These are phyloP conservation scores for Carallia pectinifolia DNA, from an alignment of 345 rosid genomes.

Conservation along the genomic window DNA sequence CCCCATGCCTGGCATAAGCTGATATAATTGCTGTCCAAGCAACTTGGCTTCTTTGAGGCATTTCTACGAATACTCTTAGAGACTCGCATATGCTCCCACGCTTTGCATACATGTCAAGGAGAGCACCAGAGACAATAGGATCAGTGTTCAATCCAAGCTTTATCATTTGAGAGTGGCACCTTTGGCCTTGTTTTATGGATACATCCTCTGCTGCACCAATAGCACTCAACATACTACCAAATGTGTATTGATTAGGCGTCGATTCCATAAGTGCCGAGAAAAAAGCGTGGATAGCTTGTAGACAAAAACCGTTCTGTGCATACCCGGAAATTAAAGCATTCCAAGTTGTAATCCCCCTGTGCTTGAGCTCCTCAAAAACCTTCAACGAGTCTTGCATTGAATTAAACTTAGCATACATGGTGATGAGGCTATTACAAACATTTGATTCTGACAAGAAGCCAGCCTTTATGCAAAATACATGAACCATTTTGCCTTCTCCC, in stretches of 20 bases:
- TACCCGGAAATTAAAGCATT: constrained; percentile 85
- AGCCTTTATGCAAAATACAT: constrained; percentile 56
- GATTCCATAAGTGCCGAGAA: constrained; percentile 40
- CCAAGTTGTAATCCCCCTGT: constrained; percentile 64
- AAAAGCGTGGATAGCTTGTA: constrained; percentile 53
- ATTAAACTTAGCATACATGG: constrained; percentile 81
- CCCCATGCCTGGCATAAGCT: constrained; percentile 86
- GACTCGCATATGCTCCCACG: constrained; percentile 80
- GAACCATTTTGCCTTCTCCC: constrained; percentile 55
- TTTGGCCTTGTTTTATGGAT: constrained; percentile 69
- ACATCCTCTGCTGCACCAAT: constrained; percentile 74
- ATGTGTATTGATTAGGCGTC: constrained; percentile 68
- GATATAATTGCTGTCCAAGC: constrained; percentile 88
- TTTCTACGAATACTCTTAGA: constrained; percentile 56
- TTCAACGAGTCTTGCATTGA: constrained; percentile 50
- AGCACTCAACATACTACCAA: constrained; percentile 80
- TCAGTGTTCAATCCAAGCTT: constrained; percentile 58
- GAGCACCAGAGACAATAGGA: constrained; percentile 69
- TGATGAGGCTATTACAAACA: constrained; percentile 69
- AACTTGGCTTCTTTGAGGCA: constrained; percentile 47
- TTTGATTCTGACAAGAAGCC: constrained; percentile 49
- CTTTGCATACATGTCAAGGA: constrained; percentile 93
- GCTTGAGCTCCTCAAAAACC: constrained; percentile 54
- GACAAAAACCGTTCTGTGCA: constrained; percentile 59
- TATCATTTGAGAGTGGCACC: constrained; percentile 64